Conservation (phyloP, 116 monocot species). For the Zostera marina region DNA sequence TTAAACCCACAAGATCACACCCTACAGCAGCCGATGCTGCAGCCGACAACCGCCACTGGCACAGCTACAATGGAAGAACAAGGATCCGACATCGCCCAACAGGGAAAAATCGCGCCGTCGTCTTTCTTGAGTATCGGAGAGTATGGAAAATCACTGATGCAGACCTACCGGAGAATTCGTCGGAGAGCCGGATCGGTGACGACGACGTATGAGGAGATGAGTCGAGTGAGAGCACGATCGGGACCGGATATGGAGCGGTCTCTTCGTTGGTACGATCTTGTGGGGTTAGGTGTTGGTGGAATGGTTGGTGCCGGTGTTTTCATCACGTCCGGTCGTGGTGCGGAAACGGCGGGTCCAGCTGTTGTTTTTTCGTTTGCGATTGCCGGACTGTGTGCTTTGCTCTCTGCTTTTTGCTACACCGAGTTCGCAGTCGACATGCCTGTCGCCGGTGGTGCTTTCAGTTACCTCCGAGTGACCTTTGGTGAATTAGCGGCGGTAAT, state of each 20-base stretch:
- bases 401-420: conserved; percentile 98
- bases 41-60: too few relatives aligned
- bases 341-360: conserved; percentile 54
- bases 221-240: conserved; percentile 61
- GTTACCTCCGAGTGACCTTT: conserved; percentile 85
- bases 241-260: conserved; percentile 49
- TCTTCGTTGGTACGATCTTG: conserved; percentile 68
- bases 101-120: not conserved
- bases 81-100: not conserved
- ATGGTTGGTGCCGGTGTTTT: conserved; percentile 99
- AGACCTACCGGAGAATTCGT: conserved; percentile 31
- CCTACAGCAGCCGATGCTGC: not conserved
- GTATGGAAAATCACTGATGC: conserved; percentile 35
- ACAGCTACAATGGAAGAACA: not conserved
- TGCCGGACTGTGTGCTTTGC: conserved; percentile 87
- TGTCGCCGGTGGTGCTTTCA: conserved; percentile 95
- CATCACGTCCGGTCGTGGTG: conserved; percentile 57
- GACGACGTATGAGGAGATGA: conserved; percentile 69
- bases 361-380: conserved; percentile 82
- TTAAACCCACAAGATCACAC: too few relatives aligned
- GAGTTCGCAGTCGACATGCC: conserved; percentile 99
- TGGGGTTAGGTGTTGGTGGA: conserved; percentile 72
- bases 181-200: conserved; percentile 42
- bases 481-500: conserved; percentile 89
- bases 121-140: conserved; percentile 49